Evolutionary conservation across 2,329 filamentous ascomycete species (phyloP), one percentile per base, ranked within the genome.

Genomic region (Tolypocladium nubicola): DNA sequence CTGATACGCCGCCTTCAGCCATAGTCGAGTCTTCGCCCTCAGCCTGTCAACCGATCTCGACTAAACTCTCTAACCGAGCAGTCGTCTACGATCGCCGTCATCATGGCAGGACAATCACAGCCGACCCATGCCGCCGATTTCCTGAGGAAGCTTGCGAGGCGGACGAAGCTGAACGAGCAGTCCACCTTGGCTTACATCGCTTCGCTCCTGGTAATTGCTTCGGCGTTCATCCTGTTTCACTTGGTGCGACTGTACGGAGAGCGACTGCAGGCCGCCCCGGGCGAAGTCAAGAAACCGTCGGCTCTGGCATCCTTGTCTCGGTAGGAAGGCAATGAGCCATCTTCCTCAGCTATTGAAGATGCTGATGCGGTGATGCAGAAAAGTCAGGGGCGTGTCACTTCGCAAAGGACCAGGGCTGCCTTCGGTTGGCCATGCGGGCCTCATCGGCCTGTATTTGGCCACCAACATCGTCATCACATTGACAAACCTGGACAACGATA

Each of bases 381-480:
- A 61, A 38, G 43, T 66, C 35, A 67, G 71, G 56, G 64, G 60
- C 40, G 23, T 66, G 8, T 58, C 63, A 33, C 62, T 72, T 21
- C 65, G 62, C 5, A 68, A 65, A 38, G 60, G 65, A 2, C 62
- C 61, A 0, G 60, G 61, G 0, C 55, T 70, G 1, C 71, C 70
- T 2, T 71, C 71, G 4, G 57, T 63, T 4, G 73, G 70, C 8
- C 72, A 76, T 57, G 63, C 64, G 0, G 52, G 64, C 10, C 49
- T 71, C 10, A 61, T 70, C 37, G 41, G 61, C 11, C 38, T 62
- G 5, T 76, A 72, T 39, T 13, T 71, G 8, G 62, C 60, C 6
- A 63, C 74, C 52, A 76, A 76, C 53, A 16, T 72, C 19, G 57
- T 68, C 19, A 58, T 69, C 21, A 62, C 65, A 7, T 71, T 76